phyloP scores from a whole-genome alignment of 164 flowering plant species.

The Kingdonia uniflora region DNA sequence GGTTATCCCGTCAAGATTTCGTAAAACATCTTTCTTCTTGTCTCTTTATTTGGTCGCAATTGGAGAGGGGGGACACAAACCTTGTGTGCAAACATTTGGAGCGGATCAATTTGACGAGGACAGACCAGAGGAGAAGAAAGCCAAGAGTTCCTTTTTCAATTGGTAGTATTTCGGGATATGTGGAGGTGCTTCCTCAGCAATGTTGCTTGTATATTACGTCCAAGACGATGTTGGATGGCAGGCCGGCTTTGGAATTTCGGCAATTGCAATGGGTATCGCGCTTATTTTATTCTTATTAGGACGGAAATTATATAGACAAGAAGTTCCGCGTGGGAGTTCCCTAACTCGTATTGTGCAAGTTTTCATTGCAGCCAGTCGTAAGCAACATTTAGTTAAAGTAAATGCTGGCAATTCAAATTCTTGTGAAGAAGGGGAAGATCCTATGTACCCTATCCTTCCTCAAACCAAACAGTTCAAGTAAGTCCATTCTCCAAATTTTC shows the following conservation, averaged over 20 bases:
- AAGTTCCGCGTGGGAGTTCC: slow-evolving; percentile 45
- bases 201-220: slow-evolving; percentile 2
- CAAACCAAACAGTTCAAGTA: slow-evolving; percentile 39
- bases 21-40: not conserved
- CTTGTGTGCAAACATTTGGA: slow-evolving; percentile 8
- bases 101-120: slow-evolving; percentile 7
- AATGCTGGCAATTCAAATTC: not conserved
- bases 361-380: slow-evolving; percentile 42
- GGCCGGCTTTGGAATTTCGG: slow-evolving; percentile 7
- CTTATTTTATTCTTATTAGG: slow-evolving; percentile 4
- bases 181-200: slow-evolving; percentile 3
- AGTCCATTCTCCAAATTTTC: not conserved
- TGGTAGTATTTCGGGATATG: slow-evolving; percentile 11
- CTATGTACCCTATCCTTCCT: slow-evolving; percentile 5
- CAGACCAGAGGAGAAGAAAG: slow-evolving; percentile 1
- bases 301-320: slow-evolving; percentile 23
- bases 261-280: slow-evolving; percentile 1
- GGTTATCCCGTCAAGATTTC: not conserved
- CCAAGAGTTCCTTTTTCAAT: slow-evolving; percentile 6
- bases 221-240: slow-evolving; percentile 7
- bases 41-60: slow-evolving; percentile 6
- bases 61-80: slow-evolving; percentile 9
- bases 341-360: slow-evolving; percentile 43
- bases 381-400: slow-evolving; percentile 27
- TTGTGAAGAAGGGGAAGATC: slow-evolving; percentile 7